A percentile compares a stretch with the other conserved stretches of the same genome.
These are phyloP conservation scores for Cladosporium halotolerans DNA, from an alignment of 2,329 filamentous ascomycete genomes.

Conservation along the genomic window DNA sequence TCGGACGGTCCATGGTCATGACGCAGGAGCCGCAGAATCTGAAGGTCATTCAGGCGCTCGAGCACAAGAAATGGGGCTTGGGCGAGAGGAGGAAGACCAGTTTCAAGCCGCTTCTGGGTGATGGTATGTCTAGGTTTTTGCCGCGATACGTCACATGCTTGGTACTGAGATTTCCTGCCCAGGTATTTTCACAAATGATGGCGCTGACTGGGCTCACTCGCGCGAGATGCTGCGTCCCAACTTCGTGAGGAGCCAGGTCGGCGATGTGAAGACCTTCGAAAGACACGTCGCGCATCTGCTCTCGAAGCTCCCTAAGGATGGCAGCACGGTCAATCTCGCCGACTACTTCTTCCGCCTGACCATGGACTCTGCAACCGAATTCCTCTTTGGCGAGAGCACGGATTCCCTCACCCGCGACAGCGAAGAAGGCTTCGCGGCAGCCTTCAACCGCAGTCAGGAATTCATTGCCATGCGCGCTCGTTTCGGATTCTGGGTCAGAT, in stretches of 20 bases:
- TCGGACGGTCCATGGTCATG: constrained; percentile 29
- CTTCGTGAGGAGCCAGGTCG: constrained; percentile 48
- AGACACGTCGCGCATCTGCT: constrained; percentile 53
- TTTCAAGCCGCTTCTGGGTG: constrained; percentile 38
- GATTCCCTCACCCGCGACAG: constrained; percentile 22
- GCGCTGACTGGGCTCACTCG: constrained; percentile 31
- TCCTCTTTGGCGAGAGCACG: constrained; percentile 54
- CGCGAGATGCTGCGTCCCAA: constrained; percentile 48
- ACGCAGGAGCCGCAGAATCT: constrained; percentile 45
- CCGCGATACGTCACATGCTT: not conserved
- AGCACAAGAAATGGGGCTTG: constrained; percentile 43
- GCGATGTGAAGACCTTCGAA: constrained; percentile 54
- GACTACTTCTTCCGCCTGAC: constrained; percentile 60
- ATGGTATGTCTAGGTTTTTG: constrained; percentile 27
- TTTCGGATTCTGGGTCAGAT: constrained; percentile 19
- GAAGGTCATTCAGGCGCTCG: constrained; percentile 40
- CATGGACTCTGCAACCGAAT: constrained; percentile 61
- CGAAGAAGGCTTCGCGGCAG: constrained; percentile 27
- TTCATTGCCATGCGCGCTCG: constrained; percentile 21
- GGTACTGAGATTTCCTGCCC: not conserved
- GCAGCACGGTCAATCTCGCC: constrained; percentile 51
- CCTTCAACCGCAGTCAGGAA: constrained; percentile 29
- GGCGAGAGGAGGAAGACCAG: constrained; percentile 28
- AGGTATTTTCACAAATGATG: constrained; percentile 41
- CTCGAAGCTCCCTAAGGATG: constrained; percentile 49